Base-by-base conservation (phyloP, 768 basidiomycete genomes). In the Mycena filopes region DNA sequence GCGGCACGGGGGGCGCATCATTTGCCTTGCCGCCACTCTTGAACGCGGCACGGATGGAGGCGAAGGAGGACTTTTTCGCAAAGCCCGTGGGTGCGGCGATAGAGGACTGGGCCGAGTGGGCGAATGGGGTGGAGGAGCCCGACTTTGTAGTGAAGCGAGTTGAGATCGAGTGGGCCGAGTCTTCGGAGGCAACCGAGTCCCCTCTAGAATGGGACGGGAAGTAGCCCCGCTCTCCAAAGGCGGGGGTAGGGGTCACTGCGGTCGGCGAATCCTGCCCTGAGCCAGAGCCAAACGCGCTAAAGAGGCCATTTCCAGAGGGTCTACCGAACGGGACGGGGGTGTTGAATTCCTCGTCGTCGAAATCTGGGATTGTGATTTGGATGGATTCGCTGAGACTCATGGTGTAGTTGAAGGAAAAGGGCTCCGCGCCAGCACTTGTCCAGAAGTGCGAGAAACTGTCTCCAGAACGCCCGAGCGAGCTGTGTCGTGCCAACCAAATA, bases 31-130 rank as follows among this genome's bases (percentile, higher is more conserved):
- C 68, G 36, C 67, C 83, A 47, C 85, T 86, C 76, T 92, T 95
- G 84, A 95, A 94, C 4, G 93, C 93, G 73, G 94, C 94, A 42
- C 92, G 88, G 63, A 95, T 87, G 18, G 92, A 94, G 2, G 93
- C 93, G 64, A 95, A 94, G 0, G 93, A 95, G 3, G 91, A 76
- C 71, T 95, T 95, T 80, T 93, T 93, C 45, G 87, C 80, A 72
- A 93, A 91, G 1, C 87, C 81, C n/a, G 87, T 76, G 1, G 86
- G 81, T 0, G 84, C 84, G 29, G 86, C 84, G 43, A 93, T 83
- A 7, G 92, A 94, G 4, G 91, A 87, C 68, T 91, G 89, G 7
- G 93, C 80, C 20, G 89, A 86, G 75, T 94, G 92, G 4, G 84
- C 87, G 71, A 89, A 91, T 9, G 90, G 84, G 36, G 85, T 81